phyloP scores from a whole-genome alignment of 345 rosid genomes.

The Rhizophora apiculata region DNA sequence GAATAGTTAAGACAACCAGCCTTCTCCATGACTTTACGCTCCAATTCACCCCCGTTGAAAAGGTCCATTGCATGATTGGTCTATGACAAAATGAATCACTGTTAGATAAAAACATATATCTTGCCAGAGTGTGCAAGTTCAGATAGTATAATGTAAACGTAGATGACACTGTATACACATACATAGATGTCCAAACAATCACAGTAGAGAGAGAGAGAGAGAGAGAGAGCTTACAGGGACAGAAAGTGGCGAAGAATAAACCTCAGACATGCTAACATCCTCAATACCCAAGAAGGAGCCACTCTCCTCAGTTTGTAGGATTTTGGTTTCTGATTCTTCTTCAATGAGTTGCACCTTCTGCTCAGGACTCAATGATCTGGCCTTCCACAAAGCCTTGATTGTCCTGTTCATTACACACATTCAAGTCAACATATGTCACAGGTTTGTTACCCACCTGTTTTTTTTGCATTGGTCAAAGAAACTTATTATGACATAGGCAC shows the following conservation, averaged over 20 bases:
- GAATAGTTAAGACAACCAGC: constrained; percentile 84
- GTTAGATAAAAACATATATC: constrained; percentile 3
- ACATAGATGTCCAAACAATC: no score
- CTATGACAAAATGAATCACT: constrained; percentile 31
- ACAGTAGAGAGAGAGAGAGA: constrained; percentile 11
- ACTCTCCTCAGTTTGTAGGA: constrained; percentile 67
- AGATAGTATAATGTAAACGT: neutral
- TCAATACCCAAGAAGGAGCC: constrained; percentile 79
- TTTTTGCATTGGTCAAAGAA: neutral
- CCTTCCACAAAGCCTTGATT: constrained; percentile 96
- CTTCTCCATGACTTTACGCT: constrained; percentile 79
- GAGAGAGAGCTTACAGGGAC: constrained; percentile 59
- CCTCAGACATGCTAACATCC: constrained; percentile 81
- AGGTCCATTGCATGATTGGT: constrained; percentile 65
- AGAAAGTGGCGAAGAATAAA: constrained; percentile 52
- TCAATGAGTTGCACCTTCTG: constrained; percentile 88
- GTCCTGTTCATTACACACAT: constrained; percentile 46
- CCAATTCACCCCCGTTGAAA: constrained; percentile 79
- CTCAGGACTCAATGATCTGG: constrained; percentile 84
- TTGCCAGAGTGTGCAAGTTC: neutral
- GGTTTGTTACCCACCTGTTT: neutral
- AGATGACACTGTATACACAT: no score
- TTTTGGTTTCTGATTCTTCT: constrained; percentile 81
- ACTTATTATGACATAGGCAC: neutral
- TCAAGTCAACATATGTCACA: constrained; percentile 6